These are phyloP conservation scores for Loxodes magnus DNA, from an alignment of 73 alveolate species.

Conservation along the genomic window DNA sequence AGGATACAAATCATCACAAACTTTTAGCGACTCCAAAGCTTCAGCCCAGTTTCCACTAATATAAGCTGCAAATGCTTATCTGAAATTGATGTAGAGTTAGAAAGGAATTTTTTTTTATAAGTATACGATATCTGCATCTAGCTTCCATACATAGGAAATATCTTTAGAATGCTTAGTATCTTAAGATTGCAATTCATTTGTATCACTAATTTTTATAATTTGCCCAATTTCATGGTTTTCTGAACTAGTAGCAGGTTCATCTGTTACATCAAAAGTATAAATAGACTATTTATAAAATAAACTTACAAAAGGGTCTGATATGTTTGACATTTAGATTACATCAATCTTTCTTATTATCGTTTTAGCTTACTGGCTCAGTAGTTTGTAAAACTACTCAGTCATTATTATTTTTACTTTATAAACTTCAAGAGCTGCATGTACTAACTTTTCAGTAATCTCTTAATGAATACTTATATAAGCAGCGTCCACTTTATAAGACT, in stretches of 20 bases:
- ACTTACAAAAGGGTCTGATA: no score
- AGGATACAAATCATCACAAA: not conserved
- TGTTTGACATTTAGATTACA: no score
- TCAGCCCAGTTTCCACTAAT: slow-evolving; percentile 49
- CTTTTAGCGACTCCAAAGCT: slow-evolving; percentile 19
- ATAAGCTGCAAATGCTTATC: slow-evolving; percentile 39
- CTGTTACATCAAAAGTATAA: slow-evolving; percentile 36
- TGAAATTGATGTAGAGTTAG: slow-evolving; percentile 33
- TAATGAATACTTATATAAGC: slow-evolving; percentile 68
- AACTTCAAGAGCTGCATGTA: slow-evolving; percentile 43
- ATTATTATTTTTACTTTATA: slow-evolving; percentile 38
- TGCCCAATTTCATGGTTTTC: slow-evolving; percentile 44
- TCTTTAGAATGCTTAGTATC: no score
- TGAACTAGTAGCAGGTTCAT: slow-evolving; percentile 27
- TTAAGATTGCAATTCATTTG: no score
- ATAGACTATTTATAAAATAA: no score
- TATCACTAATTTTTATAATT: slow-evolving; percentile 30
- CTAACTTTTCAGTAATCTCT: slow-evolving; percentile 44
- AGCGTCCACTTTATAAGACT: slow-evolving; percentile 76
- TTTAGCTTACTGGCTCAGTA: slow-evolving; percentile 41
- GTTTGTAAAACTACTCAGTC: slow-evolving; percentile 34
- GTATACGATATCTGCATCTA: slow-evolving; percentile 48
- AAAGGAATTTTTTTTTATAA: slow-evolving; percentile 25
- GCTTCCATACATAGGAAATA: no score
- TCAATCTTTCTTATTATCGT: slow-evolving; percentile 41